Evolutionary conservation across 768 basidiomycete genomes (phyloP), one percentile per base, ranked within the genome.

Genomic region (Neoboletus brunneissimus): DNA sequence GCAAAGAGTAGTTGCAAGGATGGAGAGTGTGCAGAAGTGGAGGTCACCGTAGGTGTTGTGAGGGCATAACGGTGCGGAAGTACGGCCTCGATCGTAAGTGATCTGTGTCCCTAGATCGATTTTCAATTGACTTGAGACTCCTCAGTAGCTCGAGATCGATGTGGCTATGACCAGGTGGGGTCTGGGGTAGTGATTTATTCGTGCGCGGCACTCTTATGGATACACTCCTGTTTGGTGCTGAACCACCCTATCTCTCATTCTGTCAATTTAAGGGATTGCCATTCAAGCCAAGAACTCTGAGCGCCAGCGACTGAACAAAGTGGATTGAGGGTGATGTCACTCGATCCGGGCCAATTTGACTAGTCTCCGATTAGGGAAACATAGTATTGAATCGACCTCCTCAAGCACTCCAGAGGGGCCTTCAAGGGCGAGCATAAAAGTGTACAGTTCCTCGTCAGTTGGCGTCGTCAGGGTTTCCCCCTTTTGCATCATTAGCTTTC

Each of bases 31-130:
- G 67, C 55, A 11, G 81, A 81, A 23, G 81, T 84, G 47, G 85
- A 88, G 64, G 85, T 91, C 11, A 89, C 87, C 0, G 83, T 91
- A 23, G 89, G 89, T 3, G 77, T 90, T 57, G 85, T 90, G 34
- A 75, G 84, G 54, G 87, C 81, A 11, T 86, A 64, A 68, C 51
- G 60, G 6, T 43, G n/a, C 10, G 13, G 32, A 60, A 44, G 38
- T 5, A 6, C 7, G 4, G 34, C 44, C 51, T 46, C 22, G 54
- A 55, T 49, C 42, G 58, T 67, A 32, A 43, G 59, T 56, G 45
- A n/a, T 40, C 42, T 29, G 53, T 54, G 4, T 48, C 15, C 23
- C 37, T 35, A 23, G 6, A 29, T 63, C 25, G 20, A 22, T 41
- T 51, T 48, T 31, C 18, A 38, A 49, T 37, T 35, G 29, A 60